Conservation (phyloP, 2,329 filamentous ascomycete genomes). For the Xylaria polymorpha region DNA sequence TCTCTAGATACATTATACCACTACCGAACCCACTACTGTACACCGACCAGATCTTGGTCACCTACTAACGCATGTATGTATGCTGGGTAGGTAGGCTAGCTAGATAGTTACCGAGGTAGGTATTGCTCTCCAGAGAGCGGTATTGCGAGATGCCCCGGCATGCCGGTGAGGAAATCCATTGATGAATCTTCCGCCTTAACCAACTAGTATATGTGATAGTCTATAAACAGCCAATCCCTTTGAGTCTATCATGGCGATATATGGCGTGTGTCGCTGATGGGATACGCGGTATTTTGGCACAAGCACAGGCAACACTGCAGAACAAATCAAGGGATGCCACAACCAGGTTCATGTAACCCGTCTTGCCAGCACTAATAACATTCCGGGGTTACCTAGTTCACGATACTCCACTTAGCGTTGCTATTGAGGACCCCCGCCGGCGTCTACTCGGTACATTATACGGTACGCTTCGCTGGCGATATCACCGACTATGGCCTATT, state of each 20-base stretch:
- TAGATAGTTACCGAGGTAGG: constrained; percentile 17
- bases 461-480: constrained; percentile 30
- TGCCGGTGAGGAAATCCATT: constrained; percentile 11
- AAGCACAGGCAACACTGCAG: background rate
- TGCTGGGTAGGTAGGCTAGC: constrained; percentile 9
- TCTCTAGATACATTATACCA: background rate
- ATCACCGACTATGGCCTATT: constrained; percentile 21
- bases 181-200: background rate
- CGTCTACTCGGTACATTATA: constrained; percentile 23
- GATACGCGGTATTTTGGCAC: constrained; percentile 2
- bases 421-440: constrained; percentile 39
- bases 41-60: constrained; percentile 13
- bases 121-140: constrained; percentile 3
- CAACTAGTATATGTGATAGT: background rate
- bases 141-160: constrained; percentile 8
- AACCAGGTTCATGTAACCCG: constrained; percentile 43
- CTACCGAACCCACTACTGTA: background rate
- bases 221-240: background rate
- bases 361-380: constrained; percentile 23
- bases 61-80: constrained; percentile 7
- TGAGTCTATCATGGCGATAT: constrained; percentile 16
- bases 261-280: constrained; percentile 19
- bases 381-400: constrained; percentile 26
- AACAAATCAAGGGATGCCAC: constrained; percentile 33
- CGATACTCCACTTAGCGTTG: constrained; percentile 36